Base-by-base conservation (phyloP, 352 stramenopile species). In the Saprolegnia diclina region DNA sequence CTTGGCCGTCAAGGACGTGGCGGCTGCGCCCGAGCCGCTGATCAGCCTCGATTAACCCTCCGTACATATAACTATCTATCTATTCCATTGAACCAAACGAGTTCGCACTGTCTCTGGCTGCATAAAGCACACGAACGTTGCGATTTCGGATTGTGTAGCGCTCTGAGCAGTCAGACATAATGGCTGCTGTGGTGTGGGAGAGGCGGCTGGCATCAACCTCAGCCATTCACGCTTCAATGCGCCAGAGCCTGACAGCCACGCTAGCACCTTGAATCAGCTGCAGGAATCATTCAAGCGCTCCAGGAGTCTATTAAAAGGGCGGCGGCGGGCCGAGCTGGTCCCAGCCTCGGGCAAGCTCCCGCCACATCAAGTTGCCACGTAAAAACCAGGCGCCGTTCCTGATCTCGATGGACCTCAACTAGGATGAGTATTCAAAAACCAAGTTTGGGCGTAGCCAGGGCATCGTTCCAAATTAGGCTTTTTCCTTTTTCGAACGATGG, bases 401-500 rank as follows among this genome's bases (percentile, higher is more conserved):
- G 24, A 54, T 54, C 24, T 54, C 11, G 35, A 16, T 59, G 3
- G 19, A 14, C 18, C 42, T 48, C 13, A n/a, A 48, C 18, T 48
- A 48, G 42, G 42, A 48, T 7, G 10, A 48, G 42, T 10, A 59
- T 59, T 13, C 52, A 59, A 59, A 59, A 16, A 26, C 2, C 9
- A 10, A 48, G 42, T 48, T n/a, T 14, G 18, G 13, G 42, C 42
- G 42, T 48, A 59, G 52, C 52, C 24, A 35, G 9, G 35, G n/a
- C 35, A n/a, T 42, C 19, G 52, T 59, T 59, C 52, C 24, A 9
- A 59, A 59, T 19, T 26, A 14, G 52, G 52, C 11, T 59, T 42
- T 59, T 59, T 59, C 52, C 52, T 59, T 59, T 59, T 59, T 59
- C 52, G 52, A 59, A 59, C 24, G 11, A 19, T 59, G 52, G 52